Base-by-base conservation (phyloP, 768 basidiomycete species). In the Cystofilobasidium bisporidii region DNA sequence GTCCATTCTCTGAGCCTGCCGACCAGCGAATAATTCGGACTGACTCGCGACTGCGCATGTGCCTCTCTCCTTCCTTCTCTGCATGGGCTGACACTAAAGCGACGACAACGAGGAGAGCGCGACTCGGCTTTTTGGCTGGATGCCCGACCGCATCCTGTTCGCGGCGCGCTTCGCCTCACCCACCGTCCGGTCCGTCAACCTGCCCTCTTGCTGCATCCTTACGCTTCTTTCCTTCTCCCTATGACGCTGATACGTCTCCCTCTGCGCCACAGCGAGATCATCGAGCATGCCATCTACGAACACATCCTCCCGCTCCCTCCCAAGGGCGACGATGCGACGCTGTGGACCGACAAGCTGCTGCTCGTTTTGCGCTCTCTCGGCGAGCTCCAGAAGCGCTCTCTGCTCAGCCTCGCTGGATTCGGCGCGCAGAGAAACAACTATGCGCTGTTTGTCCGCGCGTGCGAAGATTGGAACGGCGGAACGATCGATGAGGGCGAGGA, bases 71-170 rank as follows among this genome's bases (percentile, higher is more conserved):
- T 45, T 57, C 3, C 41, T 15, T 14, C 18, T n/a, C 14, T 10
- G 4, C 53, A n/a, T 0, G 15, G 36, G 24, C 68, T 71, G 24
- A 73, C 65, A 28, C 40, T 36, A 4, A 67, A 98, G 94, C 70
- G 91, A 94, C 75, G 86, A 85, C 68, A 84, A 85, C 47, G 89
- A 91, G 63, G 77, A 81, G 2, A 79, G 83, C 0, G 91, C 91
- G 1, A 81, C 86, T 36, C 73, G 79, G 20, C 88, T 93, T 56
- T 97, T 98, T 73, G 85, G 84, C 0, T 99, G 96, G 96, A 97
- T 99, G 69, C 92, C 96, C 0, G 81, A 86, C 32, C 79, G 81
- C 47, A 79, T 98, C 36, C 79, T 93, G 12, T 80, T 81, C 48
- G 81, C 82, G 69, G 47, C 24, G 10, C 18, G 12, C 1, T 28